Conservation (phyloP, 176 grass and related monocot species). For the Musa itinerans region DNA sequence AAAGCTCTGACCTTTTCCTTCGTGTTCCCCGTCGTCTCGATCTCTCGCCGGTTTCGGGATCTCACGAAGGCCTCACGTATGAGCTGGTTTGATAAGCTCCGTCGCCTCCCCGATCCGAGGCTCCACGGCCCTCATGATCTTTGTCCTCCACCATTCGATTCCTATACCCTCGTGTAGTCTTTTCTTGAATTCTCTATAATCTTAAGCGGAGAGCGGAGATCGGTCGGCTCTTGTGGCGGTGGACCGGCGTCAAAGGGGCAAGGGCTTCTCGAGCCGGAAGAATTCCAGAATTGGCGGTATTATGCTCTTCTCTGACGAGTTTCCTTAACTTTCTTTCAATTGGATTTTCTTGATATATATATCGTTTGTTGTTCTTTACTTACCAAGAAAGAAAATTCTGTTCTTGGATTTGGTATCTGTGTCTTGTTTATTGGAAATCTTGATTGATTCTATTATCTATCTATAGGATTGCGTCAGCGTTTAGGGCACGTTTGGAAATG, state of each 20-base stretch:
- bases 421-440: neutral
- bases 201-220: conserved; percentile 26
- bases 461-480: too few species aligned
- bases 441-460: neutral
- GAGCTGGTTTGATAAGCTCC: conserved; percentile 61
- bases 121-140: conserved; percentile 34
- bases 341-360: too few species aligned
- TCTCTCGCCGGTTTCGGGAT: conserved; percentile 31
- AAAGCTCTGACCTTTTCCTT: too few species aligned
- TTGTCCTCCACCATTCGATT: conserved; percentile 87
- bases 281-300: neutral
- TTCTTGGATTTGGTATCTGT: neutral
- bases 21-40: neutral
- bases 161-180: conserved; percentile 69
- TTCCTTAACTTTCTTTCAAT: neutral
- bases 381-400: neutral
- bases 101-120: conserved; percentile 38
- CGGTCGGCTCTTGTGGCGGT: neutral
- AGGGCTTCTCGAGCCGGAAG: conserved; percentile 1
- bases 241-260: neutral
- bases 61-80: conserved; percentile 45
- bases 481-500: too few species aligned
- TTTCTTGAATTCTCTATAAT: conserved; percentile 27
- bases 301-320: neutral
- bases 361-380: neutral